Base-by-base conservation (phyloP, 2,329 filamentous ascomycete species). In the Penicillium sp. region DNA sequence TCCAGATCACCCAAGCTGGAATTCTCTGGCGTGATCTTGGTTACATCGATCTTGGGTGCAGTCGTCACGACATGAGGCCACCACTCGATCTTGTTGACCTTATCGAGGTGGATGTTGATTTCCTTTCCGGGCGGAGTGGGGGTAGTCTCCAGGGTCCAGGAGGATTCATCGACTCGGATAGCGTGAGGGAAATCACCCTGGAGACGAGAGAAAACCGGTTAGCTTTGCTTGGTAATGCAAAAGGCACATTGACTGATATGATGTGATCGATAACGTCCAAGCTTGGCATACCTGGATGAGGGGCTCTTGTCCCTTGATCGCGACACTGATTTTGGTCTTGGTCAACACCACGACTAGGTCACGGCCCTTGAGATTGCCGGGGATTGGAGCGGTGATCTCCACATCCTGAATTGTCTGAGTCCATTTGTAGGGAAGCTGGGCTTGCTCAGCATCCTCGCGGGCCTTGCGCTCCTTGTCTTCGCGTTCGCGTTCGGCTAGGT, bases 51-150 rank as follows among this genome's bases (percentile, higher is more conserved):
- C 77, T 88, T 90, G 60, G 94, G 94, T 4, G 92, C 93, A 6
- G 79, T 77, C 7, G 88, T 95, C 34, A 97, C 84, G 38, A 97
- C 91, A 77, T 97, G 92, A 31, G 91, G 79, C 94, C 94, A 99
- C 94, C 94, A 99, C 77, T 97, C 90, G 86, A 95, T 89, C 82
- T 97, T 94, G 81, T 97, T 96, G 63, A 85, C 77, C 78, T 99
- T 99, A 81, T 97, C 92, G 49, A 99, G 88, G 75, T 96, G 92
- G 64, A 97, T 85, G 70, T 88, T 85, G 63, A 97, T 84, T 70
- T 91, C 88, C 77, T 95, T 90, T 64, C 78, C 79, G 22, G 72
- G 76, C 44, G 64, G 71, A 47, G 61, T 79, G 1, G 86, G 74
- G 46, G 86, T 85, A 18, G 88, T 81, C 55, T 89, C 83, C 45